Evolutionary conservation across 2,329 filamentous ascomycete genomes (phyloP), one percentile per base, ranked within the genome.

Genomic region (Fusarium sp.): DNA sequence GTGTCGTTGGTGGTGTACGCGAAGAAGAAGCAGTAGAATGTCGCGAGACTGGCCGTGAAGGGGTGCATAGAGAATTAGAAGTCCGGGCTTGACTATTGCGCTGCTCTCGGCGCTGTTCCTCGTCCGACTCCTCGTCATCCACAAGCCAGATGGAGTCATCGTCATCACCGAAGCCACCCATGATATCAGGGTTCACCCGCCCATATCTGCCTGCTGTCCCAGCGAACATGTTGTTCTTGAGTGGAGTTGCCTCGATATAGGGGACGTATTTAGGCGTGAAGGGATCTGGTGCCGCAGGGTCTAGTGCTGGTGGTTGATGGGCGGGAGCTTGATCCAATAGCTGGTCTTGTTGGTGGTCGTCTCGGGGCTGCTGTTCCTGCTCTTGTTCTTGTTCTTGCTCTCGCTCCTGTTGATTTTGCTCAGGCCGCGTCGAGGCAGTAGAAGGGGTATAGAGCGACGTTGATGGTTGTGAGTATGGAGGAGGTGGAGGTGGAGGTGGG

Each of bases 101-200:
- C 25, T 25, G 38, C 36, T 68, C 36, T 6, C n/a, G 22, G 18
- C 56, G 61, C 45, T 69, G 18, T 11, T 75, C 69, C 42, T 71
- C 70, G 14, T 77, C 74, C 25, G 72, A 71, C 40, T 75, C 75
- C 36, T 80, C 79, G 42, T 81, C 80, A 54, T 81, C 79, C 5
- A 79, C 77, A 6, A 77, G 78, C 79, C 71, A 80, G 40, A 78
- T 77, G 31, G 72, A 79, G n/a, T 78, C 76, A 18, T 78, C 73
- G 7, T 83, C 81, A n/a, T 74, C 75, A 18, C 77, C 80, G 47
- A 82, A 82, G 2, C 77, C 78, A 18, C 73, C 71, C 68, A 82
- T 78, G 16, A 82, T 81, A 18, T 77, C 76, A 6, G 80, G 74
- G 56, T 78, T 83, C 22, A 82, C 68, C 7, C 73, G 72, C 10